Percentiles rank a stretch among this genome's conserved stretches.
These are phyloP conservation scores for Trichoderma breve DNA, from an alignment of 2,329 filamentous ascomycete species.

Conservation along the genomic window DNA sequence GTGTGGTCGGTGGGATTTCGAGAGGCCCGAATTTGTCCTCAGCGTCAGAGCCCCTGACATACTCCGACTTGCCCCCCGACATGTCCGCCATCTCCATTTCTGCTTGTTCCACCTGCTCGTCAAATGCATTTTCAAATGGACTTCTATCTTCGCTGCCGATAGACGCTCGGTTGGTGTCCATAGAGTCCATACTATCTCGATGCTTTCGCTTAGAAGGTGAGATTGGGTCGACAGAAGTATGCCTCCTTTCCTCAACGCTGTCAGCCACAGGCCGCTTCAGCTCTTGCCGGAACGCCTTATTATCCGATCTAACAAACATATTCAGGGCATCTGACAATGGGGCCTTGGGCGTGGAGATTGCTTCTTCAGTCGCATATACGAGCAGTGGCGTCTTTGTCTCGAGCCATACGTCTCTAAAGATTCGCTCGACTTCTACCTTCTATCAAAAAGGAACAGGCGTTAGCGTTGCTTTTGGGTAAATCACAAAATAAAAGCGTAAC, in stretches of 20 bases:
- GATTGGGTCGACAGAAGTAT: constrained; percentile 38
- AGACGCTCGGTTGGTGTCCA: constrained; percentile 47
- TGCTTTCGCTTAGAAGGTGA: constrained; percentile 48
- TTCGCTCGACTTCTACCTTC: constrained; percentile 47
- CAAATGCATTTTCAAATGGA: constrained; percentile 34
- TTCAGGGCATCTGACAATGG: constrained; percentile 41
- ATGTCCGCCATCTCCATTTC: constrained; percentile 31
- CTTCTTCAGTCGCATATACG: constrained; percentile 54
- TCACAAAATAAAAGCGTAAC: neutral
- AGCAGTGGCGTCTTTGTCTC: constrained; percentile 49
- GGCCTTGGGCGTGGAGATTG: constrained; percentile 36
- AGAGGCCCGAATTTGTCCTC: constrained; percentile 22
- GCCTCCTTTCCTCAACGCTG: constrained; percentile 23
- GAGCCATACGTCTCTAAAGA: constrained; percentile 46
- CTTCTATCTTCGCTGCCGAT: constrained; percentile 40
- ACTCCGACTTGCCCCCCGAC: constrained; percentile 19
- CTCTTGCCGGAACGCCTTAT: constrained; percentile 51
- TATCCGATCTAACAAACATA: constrained; percentile 52
- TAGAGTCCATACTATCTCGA: constrained; percentile 46
- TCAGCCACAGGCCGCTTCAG: constrained; percentile 40
- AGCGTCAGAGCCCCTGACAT: constrained; percentile 22
- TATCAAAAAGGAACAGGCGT: constrained; percentile 26
- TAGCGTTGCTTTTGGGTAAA: constrained; percentile 20
- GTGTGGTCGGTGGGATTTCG: constrained; percentile 20
- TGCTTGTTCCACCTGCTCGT: constrained; percentile 26